Conservation (phyloP, 306 rosid species). For the Carpinus fangiana region DNA sequence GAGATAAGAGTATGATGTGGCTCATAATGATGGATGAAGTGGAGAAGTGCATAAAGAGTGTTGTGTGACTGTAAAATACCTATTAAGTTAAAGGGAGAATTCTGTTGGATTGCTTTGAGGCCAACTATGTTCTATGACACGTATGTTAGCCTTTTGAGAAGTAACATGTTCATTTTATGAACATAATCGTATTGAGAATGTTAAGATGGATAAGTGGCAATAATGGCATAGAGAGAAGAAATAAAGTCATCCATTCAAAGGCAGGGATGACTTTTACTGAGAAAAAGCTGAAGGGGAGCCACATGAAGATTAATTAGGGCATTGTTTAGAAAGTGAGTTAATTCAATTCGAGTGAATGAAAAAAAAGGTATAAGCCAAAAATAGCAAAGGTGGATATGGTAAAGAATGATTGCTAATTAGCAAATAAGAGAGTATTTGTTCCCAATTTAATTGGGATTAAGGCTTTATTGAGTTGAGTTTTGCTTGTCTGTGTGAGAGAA, state of each 20-base stretch:
- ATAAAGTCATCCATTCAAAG: not conserved
- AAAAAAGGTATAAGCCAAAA: not conserved
- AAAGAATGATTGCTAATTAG: no score
- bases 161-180: not conserved
- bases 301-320: not conserved
- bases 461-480: no score
- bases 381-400: no score
- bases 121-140: not conserved
- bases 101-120: not conserved
- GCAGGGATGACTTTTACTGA: not conserved
- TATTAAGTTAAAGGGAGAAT: not conserved
- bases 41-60: not conserved
- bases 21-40: not conserved
- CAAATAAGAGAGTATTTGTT: no score
- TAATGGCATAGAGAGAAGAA: not conserved
- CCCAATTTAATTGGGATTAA: not conserved
- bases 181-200: not conserved
- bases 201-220: not conserved
- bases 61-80: not conserved
- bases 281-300: not conserved
- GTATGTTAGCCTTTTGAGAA: not conserved
- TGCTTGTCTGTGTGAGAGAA: no score
- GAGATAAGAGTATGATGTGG: not conserved
- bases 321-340: not conserved
- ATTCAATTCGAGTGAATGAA: not conserved